Evolutionary conservation across 441 rosid genomes (phyloP).

Genomic region (Gossypium schwendimanii): DNA sequence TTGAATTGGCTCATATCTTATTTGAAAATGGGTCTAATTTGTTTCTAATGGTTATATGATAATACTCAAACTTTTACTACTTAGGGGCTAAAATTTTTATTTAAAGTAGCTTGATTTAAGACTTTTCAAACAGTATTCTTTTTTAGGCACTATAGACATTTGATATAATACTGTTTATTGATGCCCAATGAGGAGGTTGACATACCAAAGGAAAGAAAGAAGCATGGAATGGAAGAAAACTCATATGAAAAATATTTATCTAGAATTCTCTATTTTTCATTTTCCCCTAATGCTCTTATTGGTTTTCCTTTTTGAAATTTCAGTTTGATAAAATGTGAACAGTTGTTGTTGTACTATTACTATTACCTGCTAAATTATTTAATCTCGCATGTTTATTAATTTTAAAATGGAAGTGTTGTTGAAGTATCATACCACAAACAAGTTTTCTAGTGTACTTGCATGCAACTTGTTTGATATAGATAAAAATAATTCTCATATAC

Average conservation of each 20-base stretch:
- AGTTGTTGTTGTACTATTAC: neutral
- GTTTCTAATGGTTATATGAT: neutral
- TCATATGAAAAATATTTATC: neutral
- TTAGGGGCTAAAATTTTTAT: neutral
- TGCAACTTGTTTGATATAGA: neutral
- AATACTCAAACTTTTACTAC: neutral
- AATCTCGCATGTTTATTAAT: neutral
- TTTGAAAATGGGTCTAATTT: neutral
- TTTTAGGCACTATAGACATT: neutral
- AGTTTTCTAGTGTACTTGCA: neutral
- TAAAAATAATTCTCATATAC: neutral
- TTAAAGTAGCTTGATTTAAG: slow-evolving; percentile 3
- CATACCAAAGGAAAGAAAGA: neutral
- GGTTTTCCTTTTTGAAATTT: neutral
- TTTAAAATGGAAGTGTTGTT: neutral
- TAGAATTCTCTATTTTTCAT: neutral
- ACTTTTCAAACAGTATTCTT: neutral
- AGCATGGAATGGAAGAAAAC: neutral
- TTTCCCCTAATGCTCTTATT: neutral
- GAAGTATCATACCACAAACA: neutral
- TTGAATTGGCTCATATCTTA: neutral
- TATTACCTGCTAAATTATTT: neutral
- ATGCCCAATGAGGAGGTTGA: neutral
- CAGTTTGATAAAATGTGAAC: neutral
- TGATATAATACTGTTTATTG: neutral